Conservation (phyloP, 495 filamentous ascomycete genomes). For the Hypoxylon perforatum region DNA sequence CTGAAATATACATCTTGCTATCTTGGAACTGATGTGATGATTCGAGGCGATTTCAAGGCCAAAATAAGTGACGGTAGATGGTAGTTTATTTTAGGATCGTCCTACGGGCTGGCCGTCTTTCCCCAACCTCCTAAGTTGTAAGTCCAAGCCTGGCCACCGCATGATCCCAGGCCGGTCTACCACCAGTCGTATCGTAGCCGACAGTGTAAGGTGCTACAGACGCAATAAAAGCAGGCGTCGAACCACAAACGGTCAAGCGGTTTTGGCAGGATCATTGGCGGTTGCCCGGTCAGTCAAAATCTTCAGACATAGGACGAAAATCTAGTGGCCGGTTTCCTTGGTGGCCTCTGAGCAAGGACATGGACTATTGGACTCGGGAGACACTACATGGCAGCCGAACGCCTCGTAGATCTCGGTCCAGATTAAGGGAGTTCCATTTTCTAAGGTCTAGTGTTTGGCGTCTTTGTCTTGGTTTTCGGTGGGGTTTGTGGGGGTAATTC, state of each 20-base stretch:
- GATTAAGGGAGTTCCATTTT: conserved; percentile 32
- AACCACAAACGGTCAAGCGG: conserved; percentile 34
- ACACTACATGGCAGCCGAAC: conserved; percentile 39
- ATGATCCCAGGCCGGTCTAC: conserved; percentile 5
- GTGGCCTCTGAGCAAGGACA: conserved; percentile 30
- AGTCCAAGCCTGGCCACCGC: conserved; percentile 4
- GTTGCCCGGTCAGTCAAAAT: conserved; percentile 35
- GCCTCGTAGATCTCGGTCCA: conserved; percentile 45
- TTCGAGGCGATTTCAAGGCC: conserved; percentile 1
- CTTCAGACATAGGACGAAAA: conserved; percentile 30
- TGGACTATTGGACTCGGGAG: conserved; percentile 38
- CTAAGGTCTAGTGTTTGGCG: conserved; percentile 11
- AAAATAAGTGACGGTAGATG: conserved; percentile 15
- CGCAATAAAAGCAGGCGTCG: conserved; percentile 38
- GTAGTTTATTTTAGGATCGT: conserved; percentile 25
- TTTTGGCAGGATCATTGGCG: conserved; percentile 32
- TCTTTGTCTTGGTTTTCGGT: neutral
- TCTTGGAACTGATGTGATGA: conserved; percentile 9
- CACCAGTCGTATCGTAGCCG: conserved; percentile 9
- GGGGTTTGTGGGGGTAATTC: conserved; percentile 39
- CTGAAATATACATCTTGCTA: conserved; percentile 19
- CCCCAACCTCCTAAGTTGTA: conserved; percentile 22
- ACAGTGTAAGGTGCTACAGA: conserved; percentile 9
- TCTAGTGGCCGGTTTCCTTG: conserved; percentile 30
- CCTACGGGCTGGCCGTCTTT: conserved; percentile 9